A percentile compares a stretch with the other conserved stretches of the same genome.
Conservation (phyloP, 176 grass and related monocot species). For the Aegilops speltoides region DNA sequence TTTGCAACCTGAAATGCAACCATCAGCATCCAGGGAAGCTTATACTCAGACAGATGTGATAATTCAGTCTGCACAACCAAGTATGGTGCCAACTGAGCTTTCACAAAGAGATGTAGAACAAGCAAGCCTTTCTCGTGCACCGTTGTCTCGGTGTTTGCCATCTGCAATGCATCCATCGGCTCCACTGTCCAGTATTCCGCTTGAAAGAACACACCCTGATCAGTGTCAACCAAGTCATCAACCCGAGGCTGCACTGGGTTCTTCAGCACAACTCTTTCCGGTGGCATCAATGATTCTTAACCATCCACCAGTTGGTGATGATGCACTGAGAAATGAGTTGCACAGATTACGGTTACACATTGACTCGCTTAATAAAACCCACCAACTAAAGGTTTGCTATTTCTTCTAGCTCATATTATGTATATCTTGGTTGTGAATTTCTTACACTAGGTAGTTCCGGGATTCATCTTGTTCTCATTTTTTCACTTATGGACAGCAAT, state of each 20-base stretch:
- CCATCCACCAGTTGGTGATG: slow-evolving; percentile 44
- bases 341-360: slow-evolving; percentile 43
- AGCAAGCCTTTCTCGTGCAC: not conserved
- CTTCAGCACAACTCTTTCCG: slow-evolving; percentile 50
- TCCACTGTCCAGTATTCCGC: not conserved
- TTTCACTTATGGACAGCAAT: slow-evolving; percentile 50
- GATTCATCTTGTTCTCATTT: slow-evolving; percentile 15
- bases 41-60: not conserved
- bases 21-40: not conserved
- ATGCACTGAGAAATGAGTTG: slow-evolving; percentile 71
- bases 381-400: slow-evolving; percentile 58
- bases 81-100: slow-evolving; percentile 10
- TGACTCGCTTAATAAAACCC: slow-evolving; percentile 47
- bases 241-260: slow-evolving; percentile 15
- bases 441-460: slow-evolving; percentile 1
- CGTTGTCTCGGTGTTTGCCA: slow-evolving; percentile 21
- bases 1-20: slow-evolving; percentile 36
- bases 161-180: slow-evolving; percentile 29
- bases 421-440: not conserved
- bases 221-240: slow-evolving; percentile 15
- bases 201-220: slow-evolving; percentile 38
- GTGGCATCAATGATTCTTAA: slow-evolving; percentile 38
- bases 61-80: slow-evolving; percentile 31
- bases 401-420: not conserved
- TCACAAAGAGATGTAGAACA: not conserved